Base-by-base conservation (phyloP, 2,329 filamentous ascomycete species). In the Colletotrichum cuscutae region DNA sequence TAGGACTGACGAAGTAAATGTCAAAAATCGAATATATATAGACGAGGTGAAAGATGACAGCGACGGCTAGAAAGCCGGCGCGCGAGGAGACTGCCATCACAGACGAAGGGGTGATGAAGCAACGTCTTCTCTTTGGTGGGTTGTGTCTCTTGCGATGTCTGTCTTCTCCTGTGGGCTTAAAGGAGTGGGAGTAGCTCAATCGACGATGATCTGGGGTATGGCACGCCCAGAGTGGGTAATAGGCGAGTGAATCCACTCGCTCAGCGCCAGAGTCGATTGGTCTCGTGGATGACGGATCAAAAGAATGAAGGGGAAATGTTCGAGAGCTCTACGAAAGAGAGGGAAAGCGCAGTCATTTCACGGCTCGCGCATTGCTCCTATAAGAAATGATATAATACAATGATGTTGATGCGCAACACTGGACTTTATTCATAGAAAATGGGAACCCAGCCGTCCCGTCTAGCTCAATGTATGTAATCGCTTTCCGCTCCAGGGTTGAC, bases 1-100 rank as follows among this genome's bases (percentile, higher is more conserved):
- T 97, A 26, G 97, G 97, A 81, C 95, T 98, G 80, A 98, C 95
- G 81, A 99, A 99, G 84, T 99, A 98, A 76, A 98, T 97, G 82
- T 98, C 95, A 84, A 99, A 99, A 79, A 98, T 98, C 73, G 95
- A 98, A 81, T 93, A 94, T 69, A 98, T 93, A 82, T 99, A 99
- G 76, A 97, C 90, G 66, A 98, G 82, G 84, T 99, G 97, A 82
- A 99, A 99, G 74, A 96, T 85, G 80, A 98, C 89, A 77, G 97
- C 97, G 80, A 97, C 90, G 81, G 93, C 92, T 82, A 98, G 85
- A 82, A 99, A 98, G 80, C 92, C 92, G 80, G 94, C 90, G 80
- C 95, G 94, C 77, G 84, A 85, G 76, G 88, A 84, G 73, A 85
- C 81, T 74, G 88, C 87, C 90, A 92, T 92, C 77, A 61, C 76